Base-by-base conservation (phyloP, 306 rosid genomes). In the Trifolium dubium region DNA sequence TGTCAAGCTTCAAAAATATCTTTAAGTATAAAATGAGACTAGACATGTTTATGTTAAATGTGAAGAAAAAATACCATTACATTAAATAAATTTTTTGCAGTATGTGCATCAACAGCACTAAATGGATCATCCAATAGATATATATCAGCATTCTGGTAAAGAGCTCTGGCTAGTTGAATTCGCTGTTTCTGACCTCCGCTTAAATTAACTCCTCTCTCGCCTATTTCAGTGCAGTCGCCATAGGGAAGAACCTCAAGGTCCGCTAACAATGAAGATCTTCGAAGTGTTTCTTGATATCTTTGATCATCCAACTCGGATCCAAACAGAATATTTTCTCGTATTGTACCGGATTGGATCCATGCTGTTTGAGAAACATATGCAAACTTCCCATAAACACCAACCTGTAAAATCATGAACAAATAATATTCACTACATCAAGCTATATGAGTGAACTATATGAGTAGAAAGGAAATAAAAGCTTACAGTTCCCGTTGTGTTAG, bases 171-270 rank as follows among this genome's bases (percentile, higher is more conserved):
- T 2, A 89, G 94, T 86, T 91, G 97, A 77, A 93, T 81, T 81
- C 98, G 71, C 73, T 93, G 97, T 78, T 93, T 93, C 67, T 93
- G 97, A 13, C 98, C 98, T 53, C 98, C 98, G 69, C 90, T 88
- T 73, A 88, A 67, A 72, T 80, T 88, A 49, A 86, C 77, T 60
- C 88, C 92, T 73, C 88, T 82, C 60, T 88, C 90, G 0, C 90
- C 92, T 31, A 84, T 86, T 77, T 82, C 76, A 14, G 88, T 88
- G 70, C 82, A 78, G 55, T 86, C 90, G 0, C 86, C 84, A 37
- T 75, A 64, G 17, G 90, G 92, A 72, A 86, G 80, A 83, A 88
- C 58, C 80, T 86, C 88, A 28, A 88, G 76, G 74, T 88, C 89
- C 78, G 84, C 84, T 3, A 82, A 40, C 9, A 86, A 59, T 17